Evolutionary conservation across 805 yeast genomes (phyloP), one percentile per base, ranked within the genome.

Genomic region (Suhomyces pyralidae): DNA sequence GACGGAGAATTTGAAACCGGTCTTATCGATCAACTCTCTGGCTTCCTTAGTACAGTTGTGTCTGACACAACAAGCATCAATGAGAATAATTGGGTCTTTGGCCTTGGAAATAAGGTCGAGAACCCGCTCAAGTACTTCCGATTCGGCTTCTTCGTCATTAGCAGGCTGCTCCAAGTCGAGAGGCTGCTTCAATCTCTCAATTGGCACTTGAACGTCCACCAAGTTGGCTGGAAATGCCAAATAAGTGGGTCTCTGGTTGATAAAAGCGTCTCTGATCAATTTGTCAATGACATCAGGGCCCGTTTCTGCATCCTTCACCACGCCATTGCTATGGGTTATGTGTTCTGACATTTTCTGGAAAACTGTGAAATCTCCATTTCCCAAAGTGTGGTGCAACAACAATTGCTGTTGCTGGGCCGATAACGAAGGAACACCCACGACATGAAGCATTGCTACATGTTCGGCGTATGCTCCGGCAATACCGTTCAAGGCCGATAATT

Each of bases 11-110:
- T 59, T 60, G 55, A 61, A 61, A 19, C 58, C 51, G 5, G 64
- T 58, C 14, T 47, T 15, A 12, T 59, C 56, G 32, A 64, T 57
- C 30, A 64, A 48, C 17, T 54, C 40, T 19, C 50, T 52, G 14
- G 63, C 64, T 47, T 62, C 66, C 7, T 19, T 32, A 17, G 56
- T 53, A 28, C 60, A 58, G 24, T 58, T 46, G 48, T 62, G 65
- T 36, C 68, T 54, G 26, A 55, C 58, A 45, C 59, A 52, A 43
- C 65, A 64, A 14, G 64, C 63, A 46, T 64, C 68, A 7, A 62
- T 50, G 32, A 64, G 48, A 9, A 62, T 57, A 2, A 61, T 45
- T 1, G 68, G 68, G 40, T 62, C 55, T 36, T 55, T 49, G 10
- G 66, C 53, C 14, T 53, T 48, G 5, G 49, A 48, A 20, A 46